A percentile compares a stretch with the other conserved stretches of the same genome.
Evolutionary conservation across 345 rosid genomes (phyloP).

Genomic region (Dimocarpus longan): DNA sequence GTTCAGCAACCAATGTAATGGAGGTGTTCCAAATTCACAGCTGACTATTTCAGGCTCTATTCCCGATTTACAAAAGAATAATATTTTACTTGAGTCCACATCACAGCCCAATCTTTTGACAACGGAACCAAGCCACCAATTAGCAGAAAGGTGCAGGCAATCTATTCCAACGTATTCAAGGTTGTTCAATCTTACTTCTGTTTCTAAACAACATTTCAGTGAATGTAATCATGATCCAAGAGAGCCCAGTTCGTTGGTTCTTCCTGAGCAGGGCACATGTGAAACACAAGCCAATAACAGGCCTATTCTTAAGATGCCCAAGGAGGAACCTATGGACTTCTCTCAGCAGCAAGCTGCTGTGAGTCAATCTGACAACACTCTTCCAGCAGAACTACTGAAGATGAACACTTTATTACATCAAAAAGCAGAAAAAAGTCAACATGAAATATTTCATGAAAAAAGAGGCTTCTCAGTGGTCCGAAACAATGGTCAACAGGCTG

Average conservation of each 20-base stretch:
- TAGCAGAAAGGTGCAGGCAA: background rate
- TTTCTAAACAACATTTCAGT: background rate
- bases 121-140: background rate
- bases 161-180: constrained; percentile 1
- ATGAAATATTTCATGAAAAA: constrained; percentile 7
- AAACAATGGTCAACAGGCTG: constrained; percentile 13
- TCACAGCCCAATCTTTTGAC: constrained; percentile 17
- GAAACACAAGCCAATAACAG: constrained; percentile 17
- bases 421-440: background rate
- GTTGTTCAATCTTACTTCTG: constrained; percentile 5
- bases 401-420: constrained; percentile 7
- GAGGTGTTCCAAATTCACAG: constrained; percentile 1
- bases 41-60: constrained; percentile 5
- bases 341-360: constrained; percentile 10
- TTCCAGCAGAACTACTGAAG: background rate
- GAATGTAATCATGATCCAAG: constrained; percentile 1
- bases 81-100: background rate
- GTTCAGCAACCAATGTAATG: background rate
- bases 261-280: background rate
- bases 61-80: background rate
- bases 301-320: constrained; percentile 26
- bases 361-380: constrained; percentile 5
- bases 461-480: background rate
- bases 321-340: constrained; percentile 25
- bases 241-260: constrained; percentile 13